A percentile compares a stretch with the other conserved stretches of the same genome.
Conservation (phyloP, 2,329 filamentous ascomycete species). For the Sphaerulina musiva region DNA sequence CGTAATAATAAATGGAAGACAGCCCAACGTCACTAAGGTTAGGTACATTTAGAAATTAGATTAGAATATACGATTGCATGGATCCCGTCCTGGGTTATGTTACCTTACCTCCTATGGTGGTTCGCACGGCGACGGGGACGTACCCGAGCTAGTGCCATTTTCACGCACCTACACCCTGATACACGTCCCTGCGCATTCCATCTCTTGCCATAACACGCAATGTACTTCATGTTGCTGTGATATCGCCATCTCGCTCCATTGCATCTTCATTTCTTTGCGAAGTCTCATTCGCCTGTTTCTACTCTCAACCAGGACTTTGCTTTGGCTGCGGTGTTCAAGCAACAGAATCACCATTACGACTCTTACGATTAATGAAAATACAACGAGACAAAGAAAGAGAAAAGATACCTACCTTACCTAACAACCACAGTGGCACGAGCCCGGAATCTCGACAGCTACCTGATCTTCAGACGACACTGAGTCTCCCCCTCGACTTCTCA, state of each 20-base stretch:
- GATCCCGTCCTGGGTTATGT: background rate
- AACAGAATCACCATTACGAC: background rate
- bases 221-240: background rate
- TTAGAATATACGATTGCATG: constrained; percentile 3
- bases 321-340: background rate
- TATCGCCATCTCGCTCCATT: constrained; percentile 1
- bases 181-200: background rate
- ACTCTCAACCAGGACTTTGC: background rate
- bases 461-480: background rate
- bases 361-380: constrained; percentile 6
- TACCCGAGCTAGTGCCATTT: constrained; percentile 5
- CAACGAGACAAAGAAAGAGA: constrained; percentile 3
- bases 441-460: background rate
- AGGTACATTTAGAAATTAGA: too few relatives aligned
- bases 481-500: background rate
- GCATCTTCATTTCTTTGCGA: background rate
- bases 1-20: too few relatives aligned
- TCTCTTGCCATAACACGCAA: background rate
- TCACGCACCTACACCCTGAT: background rate
- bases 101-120: background rate
- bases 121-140: constrained; percentile 4
- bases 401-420: too few relatives aligned
- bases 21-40: too few relatives aligned
- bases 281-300: background rate
- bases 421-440: constrained; percentile 1